Conservation (phyloP, 495 filamentous ascomycete genomes). For the Aspergillus diversus region DNA sequence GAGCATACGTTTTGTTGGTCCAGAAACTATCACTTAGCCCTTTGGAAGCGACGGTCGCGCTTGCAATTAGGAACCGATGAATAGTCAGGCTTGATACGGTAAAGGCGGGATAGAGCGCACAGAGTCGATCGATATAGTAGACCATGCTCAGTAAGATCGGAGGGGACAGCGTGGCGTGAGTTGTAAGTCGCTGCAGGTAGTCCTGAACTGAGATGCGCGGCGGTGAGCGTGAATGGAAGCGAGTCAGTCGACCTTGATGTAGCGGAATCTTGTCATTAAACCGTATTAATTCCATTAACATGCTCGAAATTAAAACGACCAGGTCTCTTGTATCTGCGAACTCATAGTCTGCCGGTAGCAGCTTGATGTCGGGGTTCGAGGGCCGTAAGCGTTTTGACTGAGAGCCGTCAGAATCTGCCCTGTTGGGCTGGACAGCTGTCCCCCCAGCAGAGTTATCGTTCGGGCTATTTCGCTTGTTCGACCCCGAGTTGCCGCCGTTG, state of each 20-base stretch:
- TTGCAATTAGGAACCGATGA: constrained; percentile 94
- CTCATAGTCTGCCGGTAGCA: constrained; percentile 78
- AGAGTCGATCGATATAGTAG: constrained; percentile 97
- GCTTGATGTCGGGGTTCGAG: constrained; percentile 62
- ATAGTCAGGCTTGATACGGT: constrained; percentile 94
- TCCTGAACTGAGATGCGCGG: constrained; percentile 92
- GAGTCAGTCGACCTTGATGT: constrained; percentile 78
- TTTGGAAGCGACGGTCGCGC: constrained; percentile 93
- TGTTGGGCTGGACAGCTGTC: constrained; percentile 50
- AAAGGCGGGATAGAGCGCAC: constrained; percentile 87
- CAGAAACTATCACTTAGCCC: constrained; percentile 95
- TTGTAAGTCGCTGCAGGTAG: constrained; percentile 88
- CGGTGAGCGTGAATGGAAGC: constrained; percentile 94
- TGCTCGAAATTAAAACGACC: constrained; percentile 87
- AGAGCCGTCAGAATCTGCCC: constrained; percentile 53
- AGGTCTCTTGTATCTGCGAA: constrained; percentile 78
- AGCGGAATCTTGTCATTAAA: constrained; percentile 90
- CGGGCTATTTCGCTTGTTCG: constrained; percentile 48
- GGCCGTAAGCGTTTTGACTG: constrained; percentile 57
- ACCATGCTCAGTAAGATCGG: constrained; percentile 99
- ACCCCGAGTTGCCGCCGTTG: constrained; percentile 32
- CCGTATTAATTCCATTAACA: constrained; percentile 91
- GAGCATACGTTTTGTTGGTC: constrained; percentile 95
- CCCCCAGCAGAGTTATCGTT: constrained; percentile 34
- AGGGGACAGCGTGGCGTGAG: constrained; percentile 89